A percentile compares a stretch with the other conserved stretches of the same genome.
phyloP scores from a whole-genome alignment of 106 monocot genomes.

The Hemerocallis citrina region DNA sequence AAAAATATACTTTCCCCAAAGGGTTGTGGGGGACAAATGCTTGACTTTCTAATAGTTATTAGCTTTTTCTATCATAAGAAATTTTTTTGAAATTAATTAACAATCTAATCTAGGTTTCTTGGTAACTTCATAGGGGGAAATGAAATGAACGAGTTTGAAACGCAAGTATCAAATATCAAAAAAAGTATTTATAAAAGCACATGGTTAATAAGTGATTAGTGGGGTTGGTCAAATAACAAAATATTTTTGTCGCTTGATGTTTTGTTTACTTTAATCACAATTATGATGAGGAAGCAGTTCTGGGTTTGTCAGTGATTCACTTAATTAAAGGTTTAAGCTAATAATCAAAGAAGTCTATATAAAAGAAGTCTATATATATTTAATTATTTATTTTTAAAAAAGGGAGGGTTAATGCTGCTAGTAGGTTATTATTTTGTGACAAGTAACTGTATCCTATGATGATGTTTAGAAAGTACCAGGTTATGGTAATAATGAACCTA shows the following conservation, averaged over 20 bases:
- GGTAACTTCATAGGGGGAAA: too few species aligned
- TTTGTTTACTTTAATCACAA: neutral
- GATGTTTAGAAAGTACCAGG: neutral
- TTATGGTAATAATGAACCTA: too few species aligned
- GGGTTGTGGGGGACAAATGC: too few species aligned
- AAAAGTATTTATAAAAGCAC: neutral
- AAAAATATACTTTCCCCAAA: too few species aligned
- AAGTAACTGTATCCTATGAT: conserved; percentile 2
- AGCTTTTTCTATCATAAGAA: neutral
- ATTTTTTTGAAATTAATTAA: neutral
- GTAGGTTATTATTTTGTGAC: neutral
- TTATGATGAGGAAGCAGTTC: neutral
- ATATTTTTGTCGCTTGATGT: neutral
- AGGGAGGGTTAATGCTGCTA: neutral
- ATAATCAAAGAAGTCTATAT: too few species aligned
- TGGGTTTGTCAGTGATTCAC: neutral
- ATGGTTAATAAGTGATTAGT: neutral
- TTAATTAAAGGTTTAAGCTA: neutral
- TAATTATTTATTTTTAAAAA: too few species aligned
- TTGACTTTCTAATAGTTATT: neutral
- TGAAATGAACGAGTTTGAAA: neutral
- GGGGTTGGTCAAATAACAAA: neutral
- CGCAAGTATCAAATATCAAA: neutral
- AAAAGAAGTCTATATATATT: too few species aligned
- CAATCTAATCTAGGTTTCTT: neutral